Evolutionary conservation across 176 grass and related monocot species (phyloP).

Genomic region (Luzula sylvatica): DNA sequence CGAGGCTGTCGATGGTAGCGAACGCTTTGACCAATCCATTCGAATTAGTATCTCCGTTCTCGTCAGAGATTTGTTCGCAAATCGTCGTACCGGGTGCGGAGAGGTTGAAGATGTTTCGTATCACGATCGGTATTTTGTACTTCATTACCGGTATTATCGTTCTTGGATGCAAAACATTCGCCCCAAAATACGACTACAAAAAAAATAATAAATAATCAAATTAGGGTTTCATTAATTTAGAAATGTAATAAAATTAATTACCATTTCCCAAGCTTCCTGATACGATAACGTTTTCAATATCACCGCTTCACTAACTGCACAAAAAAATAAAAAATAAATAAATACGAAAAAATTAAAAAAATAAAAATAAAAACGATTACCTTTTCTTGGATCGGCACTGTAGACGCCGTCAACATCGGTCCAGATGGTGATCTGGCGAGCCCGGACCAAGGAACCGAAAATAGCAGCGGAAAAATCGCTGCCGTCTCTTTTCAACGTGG

Average conservation of each 20-base stretch:
- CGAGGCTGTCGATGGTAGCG: slow-evolving; percentile 91
- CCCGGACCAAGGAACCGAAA: slow-evolving; percentile 66
- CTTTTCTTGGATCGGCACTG: slow-evolving; percentile 99
- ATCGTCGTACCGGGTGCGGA: slow-evolving; percentile 76
- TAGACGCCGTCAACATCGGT: slow-evolving; percentile 98
- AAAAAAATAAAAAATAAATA: slow-evolving; percentile 4
- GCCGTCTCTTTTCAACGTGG: slow-evolving; percentile 92
- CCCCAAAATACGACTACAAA: slow-evolving; percentile 86
- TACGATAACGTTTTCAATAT: slow-evolving; percentile 89
- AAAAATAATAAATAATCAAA: slow-evolving; percentile 11
- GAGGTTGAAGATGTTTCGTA: slow-evolving; percentile 90
- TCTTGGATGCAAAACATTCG: slow-evolving; percentile 93
- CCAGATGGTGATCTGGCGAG: slow-evolving; percentile 85
- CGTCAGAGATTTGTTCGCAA: slow-evolving; percentile 55
- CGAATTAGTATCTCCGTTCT: slow-evolving; percentile 56
- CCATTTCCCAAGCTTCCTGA: slow-evolving; percentile 99
- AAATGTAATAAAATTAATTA: slow-evolving; percentile 41
- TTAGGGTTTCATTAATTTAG: neutral
- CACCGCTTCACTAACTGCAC: slow-evolving; percentile 97
- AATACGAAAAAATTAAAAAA: neutral
- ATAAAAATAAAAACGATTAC: slow-evolving; percentile 25
- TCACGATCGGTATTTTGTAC: slow-evolving; percentile 83
- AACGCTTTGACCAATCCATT: slow-evolving; percentile 85
- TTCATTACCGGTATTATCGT: slow-evolving; percentile 99
- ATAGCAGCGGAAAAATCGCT: slow-evolving; percentile 99